Evolutionary conservation across 164 flowering plant genomes (phyloP).

Genomic region (Annona squamosa): DNA sequence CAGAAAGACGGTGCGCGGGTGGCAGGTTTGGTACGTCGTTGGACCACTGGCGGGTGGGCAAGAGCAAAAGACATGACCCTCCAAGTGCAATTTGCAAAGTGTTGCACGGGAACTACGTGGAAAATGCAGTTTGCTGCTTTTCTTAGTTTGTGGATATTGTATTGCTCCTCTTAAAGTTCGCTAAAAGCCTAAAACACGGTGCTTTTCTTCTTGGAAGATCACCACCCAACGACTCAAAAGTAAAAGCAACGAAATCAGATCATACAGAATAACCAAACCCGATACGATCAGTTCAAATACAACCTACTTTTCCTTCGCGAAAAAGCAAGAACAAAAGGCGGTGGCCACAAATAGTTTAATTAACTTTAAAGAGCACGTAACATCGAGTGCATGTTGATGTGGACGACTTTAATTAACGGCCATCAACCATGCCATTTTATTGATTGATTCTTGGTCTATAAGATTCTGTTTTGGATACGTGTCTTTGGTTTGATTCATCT

Average conservation of each 20-base stretch:
- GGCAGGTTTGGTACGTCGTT: too few relatives aligned
- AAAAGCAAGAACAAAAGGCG: background rate
- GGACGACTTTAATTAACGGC: background rate
- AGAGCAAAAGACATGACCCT: too few relatives aligned
- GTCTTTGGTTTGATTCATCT: background rate
- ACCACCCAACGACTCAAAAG: background rate
- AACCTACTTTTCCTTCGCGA: background rate
- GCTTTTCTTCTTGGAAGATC: too few relatives aligned
- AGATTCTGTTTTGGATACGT: background rate
- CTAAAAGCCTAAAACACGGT: too few relatives aligned
- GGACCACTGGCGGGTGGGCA: too few relatives aligned
- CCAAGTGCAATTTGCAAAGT: too few relatives aligned
- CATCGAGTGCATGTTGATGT: background rate
- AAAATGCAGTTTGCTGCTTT: too few relatives aligned
- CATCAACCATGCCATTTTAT: background rate
- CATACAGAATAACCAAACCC: background rate
- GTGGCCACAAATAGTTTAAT: background rate
- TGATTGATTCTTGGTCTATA: background rate
- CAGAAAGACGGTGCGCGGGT: too few relatives aligned
- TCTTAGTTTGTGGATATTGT: too few relatives aligned
- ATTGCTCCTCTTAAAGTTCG: too few relatives aligned
- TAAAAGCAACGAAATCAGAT: background rate
- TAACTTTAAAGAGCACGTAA: background rate
- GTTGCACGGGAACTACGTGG: too few relatives aligned
- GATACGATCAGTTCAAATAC: background rate